Evolutionary conservation across 108 stramenopile species (phyloP).

Genomic region (Nitzschia sp.): DNA sequence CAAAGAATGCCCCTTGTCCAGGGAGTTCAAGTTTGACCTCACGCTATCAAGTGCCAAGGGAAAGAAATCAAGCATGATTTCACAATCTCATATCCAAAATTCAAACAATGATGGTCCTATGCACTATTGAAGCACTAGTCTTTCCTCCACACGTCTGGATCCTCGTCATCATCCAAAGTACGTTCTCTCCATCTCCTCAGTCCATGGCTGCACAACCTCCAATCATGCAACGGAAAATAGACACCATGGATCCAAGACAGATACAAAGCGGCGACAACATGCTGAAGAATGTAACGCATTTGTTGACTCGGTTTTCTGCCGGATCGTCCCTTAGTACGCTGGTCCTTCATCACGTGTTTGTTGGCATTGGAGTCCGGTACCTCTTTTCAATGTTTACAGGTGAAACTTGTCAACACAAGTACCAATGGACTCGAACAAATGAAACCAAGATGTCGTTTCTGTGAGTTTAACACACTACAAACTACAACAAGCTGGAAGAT

Average conservation of each 20-base stretch:
- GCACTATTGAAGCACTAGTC: no score
- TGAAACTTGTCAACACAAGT: no score
- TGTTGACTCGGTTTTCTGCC: slow-evolving; percentile 51
- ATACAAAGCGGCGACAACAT: slow-evolving; percentile 28
- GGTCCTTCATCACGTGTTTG: slow-evolving; percentile 46
- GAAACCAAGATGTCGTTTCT: no score
- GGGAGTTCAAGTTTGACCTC: neutral
- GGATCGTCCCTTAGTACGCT: slow-evolving; percentile 55
- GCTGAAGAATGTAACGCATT: slow-evolving; percentile 48
- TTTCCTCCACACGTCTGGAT: slow-evolving; percentile 34
- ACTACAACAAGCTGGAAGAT: no score
- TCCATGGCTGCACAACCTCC: slow-evolving; percentile 53
- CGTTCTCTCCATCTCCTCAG: slow-evolving; percentile 14
- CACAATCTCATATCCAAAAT: no score
- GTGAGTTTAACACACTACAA: no score
- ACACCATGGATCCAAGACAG: slow-evolving; percentile 34
- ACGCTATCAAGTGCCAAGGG: no score
- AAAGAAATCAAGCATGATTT: no score
- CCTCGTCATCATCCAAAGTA: slow-evolving; percentile 4
- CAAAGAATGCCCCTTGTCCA: slow-evolving; percentile 2
- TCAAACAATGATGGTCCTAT: no score
- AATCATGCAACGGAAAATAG: slow-evolving; percentile 31
- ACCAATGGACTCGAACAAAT: no score
- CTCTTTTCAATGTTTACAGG: no score
- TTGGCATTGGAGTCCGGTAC: slow-evolving; percentile 61